A percentile compares a stretch with the other conserved stretches of the same genome.
Conservation (phyloP, 148 eudicot genomes). For the Vaccinium macrocarpon region DNA sequence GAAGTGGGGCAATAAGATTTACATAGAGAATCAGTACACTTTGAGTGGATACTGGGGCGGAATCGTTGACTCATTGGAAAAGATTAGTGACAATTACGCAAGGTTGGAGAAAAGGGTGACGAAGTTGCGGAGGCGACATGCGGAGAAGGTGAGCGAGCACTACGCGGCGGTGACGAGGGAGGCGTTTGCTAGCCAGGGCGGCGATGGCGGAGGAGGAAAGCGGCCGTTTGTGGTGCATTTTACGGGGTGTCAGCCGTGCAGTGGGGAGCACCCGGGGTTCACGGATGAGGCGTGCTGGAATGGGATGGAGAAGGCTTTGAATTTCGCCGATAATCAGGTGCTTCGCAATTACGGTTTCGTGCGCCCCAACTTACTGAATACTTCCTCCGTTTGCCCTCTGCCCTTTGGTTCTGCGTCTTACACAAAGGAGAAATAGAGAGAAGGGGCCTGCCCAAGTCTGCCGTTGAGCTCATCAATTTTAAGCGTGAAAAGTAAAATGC, state of each 20-base stretch:
- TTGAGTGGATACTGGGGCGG: slow-evolving; percentile 65
- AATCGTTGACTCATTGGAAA: slow-evolving; percentile 37
- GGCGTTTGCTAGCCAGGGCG: slow-evolving; percentile 16
- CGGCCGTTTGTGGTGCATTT: background rate
- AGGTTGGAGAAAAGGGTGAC: slow-evolving; percentile 30
- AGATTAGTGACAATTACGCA: slow-evolving; percentile 16
- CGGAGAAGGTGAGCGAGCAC: slow-evolving; percentile 47
- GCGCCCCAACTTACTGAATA: background rate
- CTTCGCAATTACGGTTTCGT: slow-evolving; percentile 23
- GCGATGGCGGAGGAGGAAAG: background rate
- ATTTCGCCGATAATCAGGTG: slow-evolving; percentile 27
- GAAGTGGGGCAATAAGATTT: slow-evolving; percentile 53
- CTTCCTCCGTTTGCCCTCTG: background rate
- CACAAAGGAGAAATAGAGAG: background rate
- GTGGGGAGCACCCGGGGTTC: background rate
- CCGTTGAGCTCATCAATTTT: background rate
- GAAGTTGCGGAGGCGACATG: slow-evolving; percentile 41
- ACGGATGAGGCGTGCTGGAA: background rate
- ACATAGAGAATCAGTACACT: slow-evolving; percentile 40
- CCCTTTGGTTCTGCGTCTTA: background rate
- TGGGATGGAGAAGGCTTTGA: slow-evolving; percentile 9
- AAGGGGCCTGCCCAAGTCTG: background rate
- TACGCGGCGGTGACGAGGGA: slow-evolving; percentile 26
- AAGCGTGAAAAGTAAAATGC: background rate
- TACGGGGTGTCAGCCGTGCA: background rate